phyloP scores from a whole-genome alignment of 805 yeast species.

The Pichia kluyveri region DNA sequence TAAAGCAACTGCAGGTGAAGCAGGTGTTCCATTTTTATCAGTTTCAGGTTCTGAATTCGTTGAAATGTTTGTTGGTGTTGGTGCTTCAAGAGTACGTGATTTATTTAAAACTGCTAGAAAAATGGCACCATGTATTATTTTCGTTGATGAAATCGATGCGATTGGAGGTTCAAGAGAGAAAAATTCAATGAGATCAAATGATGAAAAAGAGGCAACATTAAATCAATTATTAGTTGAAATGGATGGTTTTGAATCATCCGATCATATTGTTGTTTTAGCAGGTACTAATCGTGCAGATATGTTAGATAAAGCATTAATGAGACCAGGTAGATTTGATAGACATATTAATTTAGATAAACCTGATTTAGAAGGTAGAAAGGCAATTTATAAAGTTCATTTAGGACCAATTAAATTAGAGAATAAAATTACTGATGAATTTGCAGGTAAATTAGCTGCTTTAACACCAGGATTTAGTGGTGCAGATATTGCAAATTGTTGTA shows the following conservation, averaged over 20 bases:
- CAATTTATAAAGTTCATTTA: conserved; percentile 82
- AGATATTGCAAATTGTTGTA: conserved; percentile 93
- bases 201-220: conserved; percentile 93
- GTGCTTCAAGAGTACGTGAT: conserved; percentile 97
- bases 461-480: conserved; percentile 99
- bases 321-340: conserved; percentile 97
- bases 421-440: conserved; percentile 44
- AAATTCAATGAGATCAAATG: conserved; percentile 75
- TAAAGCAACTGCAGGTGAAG: conserved; percentile 98
- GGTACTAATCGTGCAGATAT: conserved; percentile 97
- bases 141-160: conserved; percentile 99
- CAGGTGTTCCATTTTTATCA: conserved; percentile 92
- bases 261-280: conserved; percentile 93
- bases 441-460: conserved; percentile 86
- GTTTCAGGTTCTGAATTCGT: conserved; percentile 97
- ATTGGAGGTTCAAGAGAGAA: conserved; percentile 80
- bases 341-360: conserved; percentile 89
- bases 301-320: conserved; percentile 81
- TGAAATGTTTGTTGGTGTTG: conserved; percentile 99
- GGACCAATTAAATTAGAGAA: conserved; percentile 53
- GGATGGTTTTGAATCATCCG: conserved; percentile 92
- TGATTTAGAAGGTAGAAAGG: conserved; percentile 90
- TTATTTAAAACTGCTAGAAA: conserved; percentile 86
- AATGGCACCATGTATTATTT: conserved; percentile 91
- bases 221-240: conserved; percentile 95